A percentile compares a stretch with the other conserved stretches of the same genome.
These are phyloP conservation scores for Leccinum cinnamomeum DNA, from an alignment of 1,284 basidiomycete species.

Conservation along the genomic window DNA sequence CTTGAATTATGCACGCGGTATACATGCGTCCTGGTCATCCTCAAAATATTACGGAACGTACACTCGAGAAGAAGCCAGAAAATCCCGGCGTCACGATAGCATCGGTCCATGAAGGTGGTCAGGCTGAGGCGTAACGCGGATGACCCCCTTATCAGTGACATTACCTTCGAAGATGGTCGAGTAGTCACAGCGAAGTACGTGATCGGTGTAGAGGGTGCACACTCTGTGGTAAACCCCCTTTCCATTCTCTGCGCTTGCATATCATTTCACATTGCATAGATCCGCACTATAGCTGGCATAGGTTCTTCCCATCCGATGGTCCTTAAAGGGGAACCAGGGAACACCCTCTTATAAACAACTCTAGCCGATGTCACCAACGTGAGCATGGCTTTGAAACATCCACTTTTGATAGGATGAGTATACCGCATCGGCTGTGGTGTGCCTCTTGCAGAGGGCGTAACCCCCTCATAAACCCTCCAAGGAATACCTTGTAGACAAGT, in stretches of 20 bases:
- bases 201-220: slow-evolving; percentile 13
- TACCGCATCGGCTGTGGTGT: slow-evolving; percentile 39
- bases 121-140: no score
- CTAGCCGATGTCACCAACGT: slow-evolving; percentile 18
- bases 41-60: slow-evolving; percentile 50
- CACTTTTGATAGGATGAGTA: slow-evolving; percentile 10
- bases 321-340: not conserved
- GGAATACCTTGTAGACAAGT: slow-evolving; percentile 39
- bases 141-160: no score
- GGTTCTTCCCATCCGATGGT: slow-evolving; percentile 14
- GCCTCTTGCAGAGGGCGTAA: slow-evolving; percentile 31
- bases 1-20: slow-evolving; percentile 42
- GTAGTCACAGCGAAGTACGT: slow-evolving; percentile 48
- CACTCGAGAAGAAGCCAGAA: slow-evolving; percentile 39
- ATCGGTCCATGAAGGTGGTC: no score
- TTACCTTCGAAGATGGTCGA: not conserved
- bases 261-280: slow-evolving; percentile 4
- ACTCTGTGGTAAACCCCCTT: slow-evolving; percentile 43
- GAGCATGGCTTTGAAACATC: slow-evolving; percentile 5
- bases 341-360: slow-evolving; percentile 20
- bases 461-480: slow-evolving; percentile 31
- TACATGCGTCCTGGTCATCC: slow-evolving; percentile 44
- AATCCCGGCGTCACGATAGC: slow-evolving; percentile 33
- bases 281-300: slow-evolving; percentile 22
- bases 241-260: not conserved